Base-by-base conservation (phyloP, 2,329 filamentous ascomycete species). In the Paradendryphiella salina region DNA sequence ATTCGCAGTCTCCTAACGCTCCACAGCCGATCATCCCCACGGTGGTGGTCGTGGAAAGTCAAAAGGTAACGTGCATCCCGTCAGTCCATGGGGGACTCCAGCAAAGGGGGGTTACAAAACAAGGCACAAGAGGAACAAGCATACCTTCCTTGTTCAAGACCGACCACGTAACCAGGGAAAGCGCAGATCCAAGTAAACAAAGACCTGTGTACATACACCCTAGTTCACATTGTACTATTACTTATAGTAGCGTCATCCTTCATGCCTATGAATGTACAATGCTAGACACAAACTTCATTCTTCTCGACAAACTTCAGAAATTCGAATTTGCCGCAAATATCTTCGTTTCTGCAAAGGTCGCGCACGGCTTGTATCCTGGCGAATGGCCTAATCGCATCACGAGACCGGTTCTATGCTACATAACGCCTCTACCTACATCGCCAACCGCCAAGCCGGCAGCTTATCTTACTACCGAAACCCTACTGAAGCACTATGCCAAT, bases 21-120 rank as follows among this genome's bases (percentile, higher is more conserved):
- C 42, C 54, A 36, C 66, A 85, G 89, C 86, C 66, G 94, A 99
- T 70, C 94, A 99, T 82, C 94, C 94, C 69, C 94, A 99, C 75
- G 94, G 94, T 83, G 94, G 94, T 88, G 94, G 94, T 76, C 85
- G 95, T 82, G 94, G 94, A 79, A 99, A 99, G 79, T 96, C 91
- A 50, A 99, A 99, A 89, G 91, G 94, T 85, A 96, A 96, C 72
- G 85, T 92, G 55, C 82, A 96, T 71, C 94, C 95, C 28, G 90
- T 94, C 65, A 96, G 90, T 77, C 94, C 94, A 52, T 99, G 95
- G 94, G 94, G 95, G 73, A 87, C 85, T 71, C 93, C 90, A 70
- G 83, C 89, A 75, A 93, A 93, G 82, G 85, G 86, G 73, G 89
- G 89, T 57, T 96, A 87, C 84, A 97, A 96, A 82, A 96, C 93